Conservation (phyloP, 306 rosid species). For the Senna siamea region DNA sequence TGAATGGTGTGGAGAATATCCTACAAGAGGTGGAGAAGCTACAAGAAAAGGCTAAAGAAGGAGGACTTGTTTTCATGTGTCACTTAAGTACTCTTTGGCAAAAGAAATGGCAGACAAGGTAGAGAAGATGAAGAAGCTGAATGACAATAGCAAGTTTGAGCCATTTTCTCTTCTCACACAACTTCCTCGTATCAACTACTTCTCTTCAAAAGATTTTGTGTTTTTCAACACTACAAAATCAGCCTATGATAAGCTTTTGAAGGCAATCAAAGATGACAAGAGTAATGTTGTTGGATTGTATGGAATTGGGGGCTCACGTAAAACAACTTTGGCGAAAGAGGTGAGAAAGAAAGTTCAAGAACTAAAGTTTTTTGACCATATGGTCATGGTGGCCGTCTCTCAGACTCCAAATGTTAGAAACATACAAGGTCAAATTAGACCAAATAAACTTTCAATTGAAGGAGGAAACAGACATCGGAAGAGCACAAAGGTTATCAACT, state of each 20-base stretch:
- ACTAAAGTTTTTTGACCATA: neutral
- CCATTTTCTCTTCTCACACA: neutral
- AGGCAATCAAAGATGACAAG: neutral
- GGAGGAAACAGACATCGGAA: rapidly evolving
- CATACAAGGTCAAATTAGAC: neutral
- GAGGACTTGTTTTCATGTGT: neutral
- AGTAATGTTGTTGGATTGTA: neutral
- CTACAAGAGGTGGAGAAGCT: neutral
- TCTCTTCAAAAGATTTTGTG: neutral
- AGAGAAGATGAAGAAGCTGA: neutral
- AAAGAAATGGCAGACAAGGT: neutral
- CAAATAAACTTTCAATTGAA: rapidly evolving
- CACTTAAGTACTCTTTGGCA: neutral
- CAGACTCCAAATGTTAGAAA: neutral
- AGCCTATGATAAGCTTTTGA: neutral
- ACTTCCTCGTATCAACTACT: neutral
- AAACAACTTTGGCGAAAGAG: neutral
- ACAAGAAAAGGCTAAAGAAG: neutral
- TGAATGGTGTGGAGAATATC: neutral
- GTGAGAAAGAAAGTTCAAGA: neutral
- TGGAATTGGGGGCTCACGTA: neutral
- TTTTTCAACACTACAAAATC: neutral
- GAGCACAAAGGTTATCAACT: rapidly evolving
- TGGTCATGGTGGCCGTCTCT: neutral
- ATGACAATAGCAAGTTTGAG: neutral